Evolutionary conservation across 257 asterid genomes (phyloP), one percentile per base, ranked within the genome.

Genomic region (Coffea eugenioides): DNA sequence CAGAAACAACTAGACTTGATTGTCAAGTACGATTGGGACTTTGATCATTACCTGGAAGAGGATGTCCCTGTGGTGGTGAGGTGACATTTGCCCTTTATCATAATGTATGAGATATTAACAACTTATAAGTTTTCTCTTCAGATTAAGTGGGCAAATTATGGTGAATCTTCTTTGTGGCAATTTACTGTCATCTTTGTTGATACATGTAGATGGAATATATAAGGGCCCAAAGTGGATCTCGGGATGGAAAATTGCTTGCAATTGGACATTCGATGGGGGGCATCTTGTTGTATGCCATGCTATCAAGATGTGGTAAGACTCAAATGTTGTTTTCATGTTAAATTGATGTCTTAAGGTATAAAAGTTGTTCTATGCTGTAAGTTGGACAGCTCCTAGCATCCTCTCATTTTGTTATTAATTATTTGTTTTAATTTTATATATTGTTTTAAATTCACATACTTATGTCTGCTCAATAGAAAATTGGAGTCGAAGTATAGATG

Each of bases 221-320:
- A 85, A 90, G 86, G 88, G 83, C 88, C 79, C 93, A 90, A 79
- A 83, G 85, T 85, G 88, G 87, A 84, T 97, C 98, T 21, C 84
- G 86, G 83, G 98, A 96, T 88, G 99, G 97, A 7, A 89, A 88
- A 57, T 81, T 96, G 85, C 94, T 94, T 65, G 96, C 98, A 64
- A 88, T 94, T 80, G 99, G 99, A 80, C 98, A 96, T 86, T 94
- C 98, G 71, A 94, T 94, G 98, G 99, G 99, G 75, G 99, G 99
- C 61, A 96, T 96, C 79, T 83, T 96, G 85, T 88, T 96, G 74
- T 96, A 94, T 84, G 97, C 97, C 79, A 90, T 90, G 97, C 84
- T 91, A 71, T 92, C 98, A 25, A 89, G 89, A 87, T 92, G 82
- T 84, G 91, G 99, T 96, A 89, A 84, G 97, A 69, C 64, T 25